Base-by-base conservation (phyloP, 1,284 basidiomycete species). In the Cutaneotrichosporon sp. region DNA sequence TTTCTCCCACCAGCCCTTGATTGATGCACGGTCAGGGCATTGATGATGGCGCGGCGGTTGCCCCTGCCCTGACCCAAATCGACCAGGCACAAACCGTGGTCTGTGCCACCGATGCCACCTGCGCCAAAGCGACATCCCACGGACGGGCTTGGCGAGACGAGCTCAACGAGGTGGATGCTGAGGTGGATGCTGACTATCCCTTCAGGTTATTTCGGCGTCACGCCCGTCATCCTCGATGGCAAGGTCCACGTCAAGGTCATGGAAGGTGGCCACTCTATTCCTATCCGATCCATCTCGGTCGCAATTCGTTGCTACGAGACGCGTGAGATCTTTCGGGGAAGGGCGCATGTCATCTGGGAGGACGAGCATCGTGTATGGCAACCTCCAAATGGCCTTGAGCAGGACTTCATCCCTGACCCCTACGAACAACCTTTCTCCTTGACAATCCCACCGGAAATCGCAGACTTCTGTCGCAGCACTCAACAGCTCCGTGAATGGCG, bases 141-240 rank as follows among this genome's bases (percentile, higher is more conserved):
- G 3, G 8, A 20, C 9, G 12, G 35, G 17, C 11, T 34, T 31
- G 29, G 29, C 10, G 29, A 14, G 29, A 31, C 29, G 14, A 14
- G 29, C 29, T 10, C 29, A 31, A 31, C 10, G 14, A 14, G 14
- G 29, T 34, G 14, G n/a, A 16, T n/a, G 33, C n/a, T n/a, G 16
- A 14, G 14, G 16, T 34, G 14, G 7, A 34, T 17, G 32, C 55
- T 63, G 33, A 61, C 53, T 9, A n/a, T n/a, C n/a, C n/a, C 34
- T 29, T 12, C 43, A 72, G 70, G 70, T 29, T 61, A 68, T 49
- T 65, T 69, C 50, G 70, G 70, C n/a, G 56, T 71, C 5, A 63
- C 67, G 10, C 63, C 66, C 3, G 69, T 72, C 34, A 37, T 57
- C 24, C 26, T 70, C 17, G 32, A 48, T 3, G 70, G 70, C 22